A percentile compares a stretch with the other conserved stretches of the same genome.
Evolutionary conservation across 495 filamentous ascomycete species (phyloP).

Genomic region (Cladorrhinum samala): DNA sequence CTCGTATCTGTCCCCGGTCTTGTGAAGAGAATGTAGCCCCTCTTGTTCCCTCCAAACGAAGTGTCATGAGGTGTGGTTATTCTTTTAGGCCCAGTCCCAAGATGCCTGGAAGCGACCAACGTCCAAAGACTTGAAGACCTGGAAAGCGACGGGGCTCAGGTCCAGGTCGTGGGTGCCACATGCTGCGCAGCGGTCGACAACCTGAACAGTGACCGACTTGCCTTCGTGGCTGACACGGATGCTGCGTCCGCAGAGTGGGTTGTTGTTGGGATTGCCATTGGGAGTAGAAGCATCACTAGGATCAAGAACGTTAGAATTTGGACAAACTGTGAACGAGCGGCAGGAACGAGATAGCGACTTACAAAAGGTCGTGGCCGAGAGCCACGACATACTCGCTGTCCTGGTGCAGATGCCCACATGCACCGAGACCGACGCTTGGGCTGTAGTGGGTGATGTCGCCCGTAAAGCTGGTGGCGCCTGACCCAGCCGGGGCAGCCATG

Average conservation of each 20-base stretch:
- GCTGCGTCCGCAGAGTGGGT: constrained; percentile 22
- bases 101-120: constrained; percentile 28
- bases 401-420: constrained; percentile 1
- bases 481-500: not conserved
- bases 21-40: too few species aligned
- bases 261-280: constrained; percentile 29
- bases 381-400: not conserved
- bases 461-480: not conserved
- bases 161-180: constrained; percentile 12
- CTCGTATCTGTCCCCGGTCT: too few species aligned
- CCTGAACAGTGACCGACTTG: constrained; percentile 21
- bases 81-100: constrained; percentile 29
- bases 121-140: constrained; percentile 14
- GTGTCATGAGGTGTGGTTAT: not conserved
- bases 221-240: constrained; percentile 22
- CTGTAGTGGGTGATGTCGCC: not conserved
- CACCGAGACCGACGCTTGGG: not conserved
- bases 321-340: too few species aligned
- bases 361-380: not conserved
- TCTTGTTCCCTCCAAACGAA: not conserved
- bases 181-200: constrained; percentile 21
- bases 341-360: not conserved
- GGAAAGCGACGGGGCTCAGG: constrained; percentile 16
- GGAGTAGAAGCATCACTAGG: constrained; percentile 11
- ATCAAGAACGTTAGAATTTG: too few species aligned